Percentiles rank a stretch among this genome's conserved stretches.
Evolutionary conservation across 2,329 filamentous ascomycete genomes (phyloP).

Genomic region (Exophiala dermatitidis): DNA sequence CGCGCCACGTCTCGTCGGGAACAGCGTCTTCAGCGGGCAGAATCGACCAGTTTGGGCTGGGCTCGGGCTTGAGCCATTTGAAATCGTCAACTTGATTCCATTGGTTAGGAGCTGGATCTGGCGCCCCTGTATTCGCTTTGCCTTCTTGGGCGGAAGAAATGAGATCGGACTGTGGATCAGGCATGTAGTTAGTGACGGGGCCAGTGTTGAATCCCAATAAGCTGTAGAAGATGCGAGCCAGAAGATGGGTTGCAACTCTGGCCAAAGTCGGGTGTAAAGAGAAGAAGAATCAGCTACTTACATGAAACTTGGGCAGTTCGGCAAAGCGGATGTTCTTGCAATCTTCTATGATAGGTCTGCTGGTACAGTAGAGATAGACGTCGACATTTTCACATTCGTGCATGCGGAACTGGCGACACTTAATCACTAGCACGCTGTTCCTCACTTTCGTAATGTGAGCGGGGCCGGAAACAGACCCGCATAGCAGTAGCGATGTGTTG

Average conservation of each 20-base stretch:
- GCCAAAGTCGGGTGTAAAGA: neutral
- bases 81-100: conserved; percentile 96
- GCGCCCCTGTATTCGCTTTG: neutral
- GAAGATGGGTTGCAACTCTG: neutral
- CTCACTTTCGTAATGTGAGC: conserved; percentile 72
- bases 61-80: conserved; percentile 82
- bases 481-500: conserved; percentile 63
- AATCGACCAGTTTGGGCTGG: conserved; percentile 78
- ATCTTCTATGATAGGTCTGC: conserved; percentile 89
- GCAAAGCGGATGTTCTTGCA: conserved; percentile 73
- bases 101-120: conserved; percentile 48
- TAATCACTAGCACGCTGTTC: conserved; percentile 64
- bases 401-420: conserved; percentile 82
- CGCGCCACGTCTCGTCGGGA: conserved; percentile 59
- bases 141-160: conserved; percentile 24
- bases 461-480: conserved; percentile 69
- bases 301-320: conserved; percentile 52
- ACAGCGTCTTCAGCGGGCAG: conserved; percentile 56
- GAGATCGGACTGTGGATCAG: conserved; percentile 13
- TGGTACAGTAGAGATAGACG: conserved; percentile 73
- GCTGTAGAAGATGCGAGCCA: no score
- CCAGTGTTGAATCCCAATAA: no score
- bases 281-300: conserved; percentile 1
- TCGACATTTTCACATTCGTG: conserved; percentile 77
- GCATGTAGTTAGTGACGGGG: neutral